phyloP scores from a whole-genome alignment of 2,329 filamentous ascomycete genomes.

The Colletotrichum sp. region DNA sequence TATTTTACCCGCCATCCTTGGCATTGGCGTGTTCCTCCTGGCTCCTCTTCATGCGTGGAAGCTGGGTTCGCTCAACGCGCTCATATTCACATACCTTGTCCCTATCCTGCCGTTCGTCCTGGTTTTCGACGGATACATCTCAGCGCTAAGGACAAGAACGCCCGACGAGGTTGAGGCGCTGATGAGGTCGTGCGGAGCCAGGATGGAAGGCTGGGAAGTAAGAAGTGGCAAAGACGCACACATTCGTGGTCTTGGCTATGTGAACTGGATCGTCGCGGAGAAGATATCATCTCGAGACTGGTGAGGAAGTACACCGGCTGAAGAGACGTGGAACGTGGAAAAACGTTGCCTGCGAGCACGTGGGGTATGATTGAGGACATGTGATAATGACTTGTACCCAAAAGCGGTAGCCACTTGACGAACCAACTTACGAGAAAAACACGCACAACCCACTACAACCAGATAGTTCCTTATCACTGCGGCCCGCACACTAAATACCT shows the following conservation, averaged over 20 bases:
- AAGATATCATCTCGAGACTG: slow-evolving; percentile 8
- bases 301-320: not conserved
- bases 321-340: not conserved
- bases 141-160: slow-evolving; percentile 69
- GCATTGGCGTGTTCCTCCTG: slow-evolving; percentile 53
- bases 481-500: too few species aligned
- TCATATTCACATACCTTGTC: slow-evolving; percentile 70
- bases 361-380: not conserved
- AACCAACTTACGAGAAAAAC: not conserved
- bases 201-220: slow-evolving; percentile 51
- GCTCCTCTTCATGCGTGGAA: slow-evolving; percentile 60
- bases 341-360: not conserved
- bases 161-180: slow-evolving; percentile 67
- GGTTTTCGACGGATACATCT: slow-evolving; percentile 72
- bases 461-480: too few species aligned
- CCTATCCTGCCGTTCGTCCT: slow-evolving; percentile 72
- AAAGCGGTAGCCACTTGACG: not conserved
- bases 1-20: slow-evolving; percentile 57
- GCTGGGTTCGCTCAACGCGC: slow-evolving; percentile 54
- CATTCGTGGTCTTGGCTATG: slow-evolving; percentile 54
- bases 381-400: not conserved
- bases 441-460: not conserved
- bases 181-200: slow-evolving; percentile 56
- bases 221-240: slow-evolving; percentile 50
- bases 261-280: slow-evolving; percentile 53